Percentiles rank a stretch among this genome's conserved stretches.
phyloP scores from a whole-genome alignment of 257 asterid genomes.

The Parsonsia alboflavescens region DNA sequence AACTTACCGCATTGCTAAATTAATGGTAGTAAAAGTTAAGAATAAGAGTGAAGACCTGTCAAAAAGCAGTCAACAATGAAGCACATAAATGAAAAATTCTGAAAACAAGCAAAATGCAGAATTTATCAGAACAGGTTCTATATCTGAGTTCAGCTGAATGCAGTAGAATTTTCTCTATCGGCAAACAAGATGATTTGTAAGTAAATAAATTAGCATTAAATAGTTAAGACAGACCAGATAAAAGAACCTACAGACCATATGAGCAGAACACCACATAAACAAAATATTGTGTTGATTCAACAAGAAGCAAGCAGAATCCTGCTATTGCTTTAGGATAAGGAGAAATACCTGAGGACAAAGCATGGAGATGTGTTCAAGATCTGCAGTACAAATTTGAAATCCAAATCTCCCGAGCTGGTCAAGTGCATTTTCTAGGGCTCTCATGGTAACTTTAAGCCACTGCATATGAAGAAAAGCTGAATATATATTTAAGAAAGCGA shows the following conservation, averaged over 20 bases:
- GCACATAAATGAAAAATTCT: neutral
- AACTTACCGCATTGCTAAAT: neutral
- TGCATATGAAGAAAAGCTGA: constrained; percentile 57
- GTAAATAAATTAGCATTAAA: neutral
- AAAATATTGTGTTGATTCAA: neutral
- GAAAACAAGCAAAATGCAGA: neutral
- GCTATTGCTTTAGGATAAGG: constrained; percentile 2
- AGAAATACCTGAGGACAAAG: constrained; percentile 68
- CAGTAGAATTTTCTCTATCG: neutral
- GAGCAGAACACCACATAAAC: neutral
- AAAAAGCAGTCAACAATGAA: neutral
- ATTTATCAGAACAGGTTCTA: neutral
- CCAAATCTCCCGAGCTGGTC: constrained; percentile 48
- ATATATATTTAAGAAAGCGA: constrained; percentile 52
- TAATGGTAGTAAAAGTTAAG: neutral
- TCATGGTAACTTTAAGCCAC: constrained; percentile 31
- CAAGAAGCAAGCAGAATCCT: neutral
- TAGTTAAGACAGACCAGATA: neutral
- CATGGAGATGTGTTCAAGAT: constrained; percentile 58
- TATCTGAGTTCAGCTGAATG: neutral
- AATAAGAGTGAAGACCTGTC: too few relatives aligned
- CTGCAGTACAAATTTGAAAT: constrained; percentile 34
- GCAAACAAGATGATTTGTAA: neutral
- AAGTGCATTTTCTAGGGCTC: constrained; percentile 38
- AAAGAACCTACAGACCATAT: neutral